phyloP scores from a whole-genome alignment of 768 basidiomycete genomes.

The Clitopilus passeckerianus region DNA sequence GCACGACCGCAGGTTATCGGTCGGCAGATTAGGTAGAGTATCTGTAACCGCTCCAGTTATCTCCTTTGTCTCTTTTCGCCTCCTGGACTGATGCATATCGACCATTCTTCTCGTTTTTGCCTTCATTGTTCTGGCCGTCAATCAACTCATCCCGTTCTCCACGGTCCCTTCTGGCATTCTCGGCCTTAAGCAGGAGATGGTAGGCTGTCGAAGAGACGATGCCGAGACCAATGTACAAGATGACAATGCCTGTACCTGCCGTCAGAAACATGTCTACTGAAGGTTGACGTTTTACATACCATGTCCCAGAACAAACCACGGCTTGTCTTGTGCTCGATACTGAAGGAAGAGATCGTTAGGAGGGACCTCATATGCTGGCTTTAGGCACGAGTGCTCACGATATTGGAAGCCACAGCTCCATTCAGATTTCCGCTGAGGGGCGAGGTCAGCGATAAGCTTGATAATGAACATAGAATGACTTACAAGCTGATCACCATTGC shows the following conservation, averaged over 20 bases:
- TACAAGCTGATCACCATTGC: constrained; percentile 67
- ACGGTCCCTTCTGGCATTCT: constrained; percentile 59
- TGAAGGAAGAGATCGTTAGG: constrained; percentile 12
- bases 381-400: constrained; percentile 35
- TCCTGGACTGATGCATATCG: constrained; percentile 53
- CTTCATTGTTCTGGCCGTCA: constrained; percentile 31
- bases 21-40: constrained; percentile 44
- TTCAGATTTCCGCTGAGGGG: constrained; percentile 59
- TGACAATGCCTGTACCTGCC: constrained; percentile 49
- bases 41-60: constrained; percentile 71
- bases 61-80: constrained; percentile 66
- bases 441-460: not conserved
- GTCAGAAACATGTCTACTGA: not conserved
- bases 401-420: constrained; percentile 70
- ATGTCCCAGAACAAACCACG: constrained; percentile 44
- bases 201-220: constrained; percentile 40
- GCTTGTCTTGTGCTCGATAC: constrained; percentile 62
- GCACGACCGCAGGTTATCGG: not conserved
- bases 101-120: constrained; percentile 45
- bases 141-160: constrained; percentile 71
- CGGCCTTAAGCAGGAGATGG: constrained; percentile 40
- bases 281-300: constrained; percentile 10
- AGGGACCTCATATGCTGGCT: not conserved
- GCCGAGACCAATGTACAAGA: constrained; percentile 68
- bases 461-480: constrained; percentile 11